Base-by-base conservation (phyloP, 2,329 filamentous ascomycete genomes). In the Talaromyces marneffei region DNA sequence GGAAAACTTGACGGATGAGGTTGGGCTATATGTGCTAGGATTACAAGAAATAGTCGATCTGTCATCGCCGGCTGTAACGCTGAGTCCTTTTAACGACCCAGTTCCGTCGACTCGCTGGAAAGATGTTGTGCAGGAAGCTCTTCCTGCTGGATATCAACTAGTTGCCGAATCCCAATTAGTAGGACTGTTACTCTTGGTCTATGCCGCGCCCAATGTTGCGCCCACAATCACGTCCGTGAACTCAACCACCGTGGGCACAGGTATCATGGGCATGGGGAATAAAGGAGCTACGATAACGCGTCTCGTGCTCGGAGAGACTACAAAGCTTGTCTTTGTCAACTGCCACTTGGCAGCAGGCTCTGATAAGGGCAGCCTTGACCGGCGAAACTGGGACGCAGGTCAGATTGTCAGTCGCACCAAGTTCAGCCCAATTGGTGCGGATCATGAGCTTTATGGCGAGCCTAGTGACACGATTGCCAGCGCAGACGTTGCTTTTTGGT, bases 401-500 rank as follows among this genome's bases (percentile, higher is more conserved):
- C 92, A 97, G 69, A 90, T 99, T 62, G 71, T 87, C 39, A 81
- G 81, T 57, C 87, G 92, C 54, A 89, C 91, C 1, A 87, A 85
- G 64, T 97, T 97, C 68, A 85, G 89, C 6, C 87, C 91, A 0
- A 83, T 95, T 6, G 83, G 88, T 62, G 79, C 83, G 0, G 87
- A 89, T 8, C 85, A 88, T 5, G 78, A 71, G 2, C 72, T 75
- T 39, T 85, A 87, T n/a, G 85, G 87, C 23, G 78, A 82, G 0
- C 62, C 67, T 14, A 65, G 63, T 25, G 86, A 89, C 57, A 84
- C 80, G 37, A 87, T 99, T 65, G 92, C 91, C 0, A 90, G 95
- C 40, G 93, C 96, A 66, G 94, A 99, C 70, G 92, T 97, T 76
- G 86, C 87, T 0, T 97, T 99, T 70, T 97, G 93, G 91, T 90